Percentiles rank a stretch among this genome's conserved stretches.
phyloP scores from a whole-genome alignment of 1,284 basidiomycete species.

The Pterulicium gracile region DNA sequence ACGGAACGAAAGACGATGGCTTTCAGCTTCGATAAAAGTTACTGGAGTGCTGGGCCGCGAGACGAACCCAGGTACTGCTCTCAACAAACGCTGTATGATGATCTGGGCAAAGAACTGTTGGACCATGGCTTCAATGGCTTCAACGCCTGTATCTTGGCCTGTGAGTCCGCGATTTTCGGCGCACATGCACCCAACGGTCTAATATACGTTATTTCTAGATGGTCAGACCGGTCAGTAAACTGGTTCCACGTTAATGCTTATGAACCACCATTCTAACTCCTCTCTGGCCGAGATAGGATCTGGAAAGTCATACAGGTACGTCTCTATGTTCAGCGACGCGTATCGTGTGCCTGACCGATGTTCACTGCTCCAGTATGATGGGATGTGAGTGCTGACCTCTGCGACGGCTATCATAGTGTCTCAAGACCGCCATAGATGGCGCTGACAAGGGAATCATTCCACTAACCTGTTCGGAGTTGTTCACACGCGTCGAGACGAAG shows the following conservation, averaged over 20 bases:
- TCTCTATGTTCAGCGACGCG: slow-evolving; percentile 4
- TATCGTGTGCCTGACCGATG: slow-evolving; percentile 4
- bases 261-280: no score
- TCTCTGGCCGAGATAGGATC: slow-evolving; percentile 46
- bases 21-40: slow-evolving; percentile 93
- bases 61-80: slow-evolving; percentile 86
- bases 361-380: slow-evolving; percentile 79
- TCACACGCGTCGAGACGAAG: slow-evolving; percentile 71
- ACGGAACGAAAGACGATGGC: slow-evolving; percentile 82
- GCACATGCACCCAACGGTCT: slow-evolving; percentile 3
- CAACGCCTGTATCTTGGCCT: slow-evolving; percentile 96
- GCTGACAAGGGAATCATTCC: slow-evolving; percentile 97
- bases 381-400: slow-evolving; percentile 64
- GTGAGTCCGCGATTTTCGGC: slow-evolving; percentile 42
- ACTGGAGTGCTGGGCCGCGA: slow-evolving; percentile 86
- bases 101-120: slow-evolving; percentile 88
- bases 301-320: slow-evolving; percentile 78
- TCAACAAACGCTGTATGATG: slow-evolving; percentile 90
- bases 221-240: slow-evolving; percentile 68
- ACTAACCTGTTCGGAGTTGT: slow-evolving; percentile 88
- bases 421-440: slow-evolving; percentile 52
- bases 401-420: slow-evolving; percentile 12
- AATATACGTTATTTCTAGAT: slow-evolving; percentile 32
- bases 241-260: slow-evolving; percentile 4
- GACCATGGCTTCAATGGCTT: slow-evolving; percentile 95